Conservation (phyloP, 441 rosid genomes). For the Erysimum pusillum region DNA sequence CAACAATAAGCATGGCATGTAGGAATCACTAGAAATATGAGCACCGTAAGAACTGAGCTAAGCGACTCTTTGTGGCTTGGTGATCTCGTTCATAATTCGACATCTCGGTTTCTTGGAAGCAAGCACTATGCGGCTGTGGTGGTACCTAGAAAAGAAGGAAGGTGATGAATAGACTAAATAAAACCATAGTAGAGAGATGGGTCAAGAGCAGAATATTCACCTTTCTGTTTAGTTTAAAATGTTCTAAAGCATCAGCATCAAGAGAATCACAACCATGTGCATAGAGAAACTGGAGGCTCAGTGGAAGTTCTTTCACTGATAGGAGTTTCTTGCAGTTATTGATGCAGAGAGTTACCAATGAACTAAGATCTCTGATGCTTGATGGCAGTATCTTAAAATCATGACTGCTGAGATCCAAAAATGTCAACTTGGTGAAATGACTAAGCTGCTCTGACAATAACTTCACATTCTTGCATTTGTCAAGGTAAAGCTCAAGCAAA, state of each 20-base stretch:
- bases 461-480: conserved; percentile 47
- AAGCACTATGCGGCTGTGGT: background rate
- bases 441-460: conserved; percentile 43
- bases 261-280: conserved; percentile 45
- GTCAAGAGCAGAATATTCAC: conserved; percentile 4
- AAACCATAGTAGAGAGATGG: background rate
- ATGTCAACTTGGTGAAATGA: conserved; percentile 40
- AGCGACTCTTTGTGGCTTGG: background rate
- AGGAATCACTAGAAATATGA: background rate
- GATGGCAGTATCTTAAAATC: conserved; percentile 49
- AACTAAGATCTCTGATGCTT: conserved; percentile 41
- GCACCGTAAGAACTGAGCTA: background rate
- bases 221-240: background rate
- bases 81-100: background rate
- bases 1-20: background rate
- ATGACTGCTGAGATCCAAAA: conserved; percentile 47
- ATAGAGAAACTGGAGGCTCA: conserved; percentile 10
- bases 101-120: conserved; percentile 11
- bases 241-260: conserved; percentile 1
- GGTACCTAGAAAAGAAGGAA: background rate
- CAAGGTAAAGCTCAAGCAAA: conserved; percentile 41
- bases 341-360: conserved; percentile 44
- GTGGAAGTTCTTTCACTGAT: conserved; percentile 50
- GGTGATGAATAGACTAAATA: background rate
- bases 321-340: conserved; percentile 45